Evolutionary conservation across 2,329 filamentous ascomycete species (phyloP).

Genomic region (Colletotrichum sp.): DNA sequence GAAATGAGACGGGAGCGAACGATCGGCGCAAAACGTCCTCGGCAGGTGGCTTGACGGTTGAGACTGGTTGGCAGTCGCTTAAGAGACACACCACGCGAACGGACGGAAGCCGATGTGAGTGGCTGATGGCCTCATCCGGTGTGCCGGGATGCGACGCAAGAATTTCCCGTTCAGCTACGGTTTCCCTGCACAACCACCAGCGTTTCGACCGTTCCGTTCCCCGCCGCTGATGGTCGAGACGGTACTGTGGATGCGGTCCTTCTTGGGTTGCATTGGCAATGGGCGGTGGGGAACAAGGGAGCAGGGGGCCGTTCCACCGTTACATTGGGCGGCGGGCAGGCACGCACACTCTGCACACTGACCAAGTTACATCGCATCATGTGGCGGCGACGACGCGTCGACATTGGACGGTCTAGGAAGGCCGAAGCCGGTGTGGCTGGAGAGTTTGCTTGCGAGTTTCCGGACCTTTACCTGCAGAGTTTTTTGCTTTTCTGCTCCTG

Average conservation of each 20-base stretch:
- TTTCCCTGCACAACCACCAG: not conserved
- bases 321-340: conserved; percentile 11
- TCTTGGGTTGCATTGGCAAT: not conserved
- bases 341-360: not conserved
- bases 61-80: not conserved
- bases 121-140: conserved; percentile 2
- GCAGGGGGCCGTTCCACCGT: conserved; percentile 17
- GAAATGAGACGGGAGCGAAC: conserved; percentile 10
- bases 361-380: conserved; percentile 13
- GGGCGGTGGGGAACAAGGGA: not conserved
- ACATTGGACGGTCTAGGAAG: conserved; percentile 7
- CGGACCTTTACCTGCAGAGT: not conserved
- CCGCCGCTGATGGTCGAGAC: not conserved
- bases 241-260: not conserved
- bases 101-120: not conserved
- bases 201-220: not conserved
- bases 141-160: conserved; percentile 9
- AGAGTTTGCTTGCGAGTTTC: not conserved
- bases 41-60: not conserved
- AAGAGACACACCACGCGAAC: not conserved
- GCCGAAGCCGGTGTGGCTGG: conserved; percentile 12
- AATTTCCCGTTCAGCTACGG: not conserved
- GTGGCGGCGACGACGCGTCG: conserved; percentile 5
- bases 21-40: not conserved
- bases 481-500: not conserved